Base-by-base conservation (phyloP, 495 filamentous ascomycete species). In the Podospora sp. region DNA sequence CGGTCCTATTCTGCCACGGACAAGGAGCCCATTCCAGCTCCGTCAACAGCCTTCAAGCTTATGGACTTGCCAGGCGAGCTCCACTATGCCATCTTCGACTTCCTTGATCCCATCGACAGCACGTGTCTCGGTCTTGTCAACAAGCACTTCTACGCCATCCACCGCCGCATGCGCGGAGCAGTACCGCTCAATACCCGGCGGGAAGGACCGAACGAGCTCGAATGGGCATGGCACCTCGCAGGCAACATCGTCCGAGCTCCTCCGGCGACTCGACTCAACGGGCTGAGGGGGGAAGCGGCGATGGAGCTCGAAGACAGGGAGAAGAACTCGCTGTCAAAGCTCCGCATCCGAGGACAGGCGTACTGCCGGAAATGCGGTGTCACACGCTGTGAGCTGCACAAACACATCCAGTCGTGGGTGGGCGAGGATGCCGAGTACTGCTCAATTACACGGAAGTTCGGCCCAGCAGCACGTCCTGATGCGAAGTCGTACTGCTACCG, bases 51-150 rank as follows among this genome's bases (percentile, higher is more conserved):
- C 16, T 65, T 82, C 4, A 72, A 72, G 11, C 71, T 86, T n/a
- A 57, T 76, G 25, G 77, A 82, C 46, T 80, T 90, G 20, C 87
- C 88, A 14, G 71, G 82, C 0, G 88, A 90, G 71, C 73, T 90
- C 14, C 87, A 88, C 61, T 79, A 81, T 55, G 76, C 81, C 56
- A 80, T 90, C 66, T 79, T 84, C 65, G 77, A 82, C 68, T 80
- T 82, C 70, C 79, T 90, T 26, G 80, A 84, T 68, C 79, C 83
- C 26, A 84, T 86, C 69, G 85, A 87, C 72, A 79, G 80, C 73
- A 80, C 82, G 64, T 82, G 81, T 68, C 79, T 90, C 14, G 83
- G 82, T 14, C 76, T 88, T 21, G 83, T 86, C 14, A 81, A 76
- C 75, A 72, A 69, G 56, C 77, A 80, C 63, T 80, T 84, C 65